These are phyloP conservation scores for Ceratocystis eucalypticola DNA, from an alignment of 2,329 filamentous ascomycete species.

Conservation along the genomic window DNA sequence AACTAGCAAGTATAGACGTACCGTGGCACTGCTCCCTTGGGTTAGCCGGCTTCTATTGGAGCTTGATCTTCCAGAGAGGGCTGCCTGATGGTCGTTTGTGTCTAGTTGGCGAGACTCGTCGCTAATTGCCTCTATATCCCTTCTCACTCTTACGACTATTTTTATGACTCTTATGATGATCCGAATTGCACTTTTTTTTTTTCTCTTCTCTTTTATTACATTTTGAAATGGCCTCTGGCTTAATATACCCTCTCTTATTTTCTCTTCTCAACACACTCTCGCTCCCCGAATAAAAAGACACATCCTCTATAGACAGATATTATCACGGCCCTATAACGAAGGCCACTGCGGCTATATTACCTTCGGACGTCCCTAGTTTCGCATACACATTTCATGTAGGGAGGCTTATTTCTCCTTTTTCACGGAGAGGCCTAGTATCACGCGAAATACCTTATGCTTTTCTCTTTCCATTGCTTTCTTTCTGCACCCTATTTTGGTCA, in stretches of 20 bases:
- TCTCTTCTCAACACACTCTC: background rate
- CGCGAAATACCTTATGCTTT: background rate
- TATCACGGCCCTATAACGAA: background rate
- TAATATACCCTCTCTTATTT: background rate
- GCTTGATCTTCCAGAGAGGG: background rate
- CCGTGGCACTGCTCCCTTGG: too few relatives aligned
- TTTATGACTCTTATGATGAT: conserved; percentile 12
- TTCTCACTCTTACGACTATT: conserved; percentile 9
- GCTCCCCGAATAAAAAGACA: background rate
- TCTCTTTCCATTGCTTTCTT: background rate
- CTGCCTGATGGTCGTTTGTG: background rate
- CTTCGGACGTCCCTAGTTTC: background rate
- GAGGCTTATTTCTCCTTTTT: background rate
- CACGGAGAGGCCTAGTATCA: background rate
- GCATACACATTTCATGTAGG: background rate
- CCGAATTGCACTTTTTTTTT: conserved; percentile 5
- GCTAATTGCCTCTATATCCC: background rate
- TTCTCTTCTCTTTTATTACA: conserved; percentile 1
- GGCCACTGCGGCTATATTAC: background rate
- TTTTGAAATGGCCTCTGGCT: background rate
- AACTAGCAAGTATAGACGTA: too few relatives aligned
- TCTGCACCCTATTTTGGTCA: background rate
- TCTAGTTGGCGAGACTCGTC: background rate
- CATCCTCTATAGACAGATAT: background rate
- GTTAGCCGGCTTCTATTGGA: too few relatives aligned